phyloP scores from a whole-genome alignment of 179 eudicot genomes.

The Silene noctiflora region DNA sequence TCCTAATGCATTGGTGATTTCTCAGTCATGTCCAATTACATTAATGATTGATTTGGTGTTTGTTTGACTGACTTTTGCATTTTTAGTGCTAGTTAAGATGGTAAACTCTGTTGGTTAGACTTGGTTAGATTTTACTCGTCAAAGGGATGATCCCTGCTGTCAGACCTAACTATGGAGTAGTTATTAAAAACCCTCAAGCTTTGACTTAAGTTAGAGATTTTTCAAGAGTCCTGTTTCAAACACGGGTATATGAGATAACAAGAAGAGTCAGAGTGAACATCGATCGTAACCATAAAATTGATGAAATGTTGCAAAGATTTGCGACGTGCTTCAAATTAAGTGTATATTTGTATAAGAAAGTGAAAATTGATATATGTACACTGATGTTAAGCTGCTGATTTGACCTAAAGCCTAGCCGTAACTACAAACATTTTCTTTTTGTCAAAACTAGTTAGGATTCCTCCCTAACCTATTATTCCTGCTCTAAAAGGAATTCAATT shows the following conservation, averaged over 20 bases:
- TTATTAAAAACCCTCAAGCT: not conserved
- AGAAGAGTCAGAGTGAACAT: too few relatives aligned
- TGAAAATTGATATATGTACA: slow-evolving; percentile 5
- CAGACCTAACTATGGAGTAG: not conserved
- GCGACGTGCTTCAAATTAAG: not conserved
- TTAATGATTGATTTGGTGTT: not conserved
- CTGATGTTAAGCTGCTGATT: not conserved
- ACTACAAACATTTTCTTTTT: not conserved
- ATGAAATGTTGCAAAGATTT: not conserved
- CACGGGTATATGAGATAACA: too few relatives aligned
- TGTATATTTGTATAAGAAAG: not conserved
- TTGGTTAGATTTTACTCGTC: not conserved
- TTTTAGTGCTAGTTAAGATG: not conserved
- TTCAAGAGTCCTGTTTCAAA: not conserved
- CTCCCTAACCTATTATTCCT: not conserved
- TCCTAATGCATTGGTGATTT: not conserved
- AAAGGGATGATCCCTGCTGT: not conserved
- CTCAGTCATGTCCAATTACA: not conserved
- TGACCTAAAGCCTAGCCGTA: not conserved
- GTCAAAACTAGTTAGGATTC: too few relatives aligned
- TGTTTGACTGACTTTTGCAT: too few relatives aligned
- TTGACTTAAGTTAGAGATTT: not conserved
- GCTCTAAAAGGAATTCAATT: slow-evolving; percentile 17
- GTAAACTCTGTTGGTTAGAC: not conserved
- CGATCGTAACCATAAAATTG: not conserved